Evolutionary conservation across 2,329 filamentous ascomycete species (phyloP).

Genomic region (Aureobasidium sp.): DNA sequence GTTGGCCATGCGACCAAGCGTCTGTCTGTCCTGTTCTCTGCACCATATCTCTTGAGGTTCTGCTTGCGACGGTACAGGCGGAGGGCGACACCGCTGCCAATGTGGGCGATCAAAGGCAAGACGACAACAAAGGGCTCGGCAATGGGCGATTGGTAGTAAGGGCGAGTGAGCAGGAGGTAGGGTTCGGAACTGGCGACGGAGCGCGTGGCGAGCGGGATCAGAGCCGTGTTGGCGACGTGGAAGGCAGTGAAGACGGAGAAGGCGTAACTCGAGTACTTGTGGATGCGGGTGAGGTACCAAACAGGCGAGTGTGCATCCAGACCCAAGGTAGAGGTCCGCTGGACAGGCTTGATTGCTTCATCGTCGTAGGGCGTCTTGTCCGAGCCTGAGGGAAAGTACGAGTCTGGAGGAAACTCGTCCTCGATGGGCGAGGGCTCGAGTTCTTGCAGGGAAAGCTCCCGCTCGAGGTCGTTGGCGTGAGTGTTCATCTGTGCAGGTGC

Average conservation of each 20-base stretch:
- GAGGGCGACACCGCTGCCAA: constrained; percentile 66
- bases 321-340: constrained; percentile 35
- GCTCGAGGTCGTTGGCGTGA: constrained; percentile 15
- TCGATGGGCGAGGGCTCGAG: constrained; percentile 78
- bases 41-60: constrained; percentile 66
- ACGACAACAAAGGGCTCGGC: constrained; percentile 73
- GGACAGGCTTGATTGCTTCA: constrained; percentile 19
- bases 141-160: constrained; percentile 79
- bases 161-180: constrained; percentile 82
- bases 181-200: constrained; percentile 68
- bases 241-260: constrained; percentile 67
- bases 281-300: constrained; percentile 68
- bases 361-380: constrained; percentile 19
- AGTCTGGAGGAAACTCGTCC: constrained; percentile 35
- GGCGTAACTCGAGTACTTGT: constrained; percentile 83
- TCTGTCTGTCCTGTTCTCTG: constrained; percentile 48
- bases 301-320: constrained; percentile 63
- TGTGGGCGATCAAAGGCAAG: constrained; percentile 64
- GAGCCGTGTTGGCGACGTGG: constrained; percentile 71
- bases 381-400: constrained; percentile 32
- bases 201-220: constrained; percentile 66
- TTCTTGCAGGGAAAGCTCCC: constrained; percentile 48
- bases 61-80: constrained; percentile 66
- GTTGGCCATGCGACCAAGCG: constrained; percentile 54
- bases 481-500: neutral